phyloP scores from a whole-genome alignment of 2,329 filamentous ascomycete species.

The Claviceps sp. region DNA sequence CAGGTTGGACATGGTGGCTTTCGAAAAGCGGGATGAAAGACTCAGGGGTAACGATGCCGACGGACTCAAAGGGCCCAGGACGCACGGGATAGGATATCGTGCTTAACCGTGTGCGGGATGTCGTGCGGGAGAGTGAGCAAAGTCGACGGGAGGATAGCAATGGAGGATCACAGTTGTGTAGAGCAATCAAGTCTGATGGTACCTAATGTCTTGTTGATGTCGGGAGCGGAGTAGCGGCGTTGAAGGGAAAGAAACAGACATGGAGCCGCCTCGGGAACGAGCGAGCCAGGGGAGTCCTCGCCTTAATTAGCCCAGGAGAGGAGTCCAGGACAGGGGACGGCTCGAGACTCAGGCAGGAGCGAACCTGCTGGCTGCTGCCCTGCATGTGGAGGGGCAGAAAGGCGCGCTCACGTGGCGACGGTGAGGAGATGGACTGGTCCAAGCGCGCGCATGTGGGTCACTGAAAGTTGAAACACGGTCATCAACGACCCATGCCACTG shows the following conservation, averaged over 20 bases:
- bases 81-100: constrained; percentile 5
- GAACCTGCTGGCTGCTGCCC: too few species aligned
- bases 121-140: constrained; percentile 3
- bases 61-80: background rate
- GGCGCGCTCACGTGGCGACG: too few species aligned
- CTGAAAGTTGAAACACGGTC: too few species aligned
- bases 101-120: constrained; percentile 3
- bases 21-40: constrained; percentile 6
- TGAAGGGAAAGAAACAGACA: background rate
- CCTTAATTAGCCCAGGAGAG: background rate
- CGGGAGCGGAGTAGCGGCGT: background rate
- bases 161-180: background rate
- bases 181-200: background rate
- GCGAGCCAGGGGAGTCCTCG: background rate
- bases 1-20: constrained; percentile 40
- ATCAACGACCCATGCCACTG: too few species aligned
- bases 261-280: background rate
- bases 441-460: too few species aligned
- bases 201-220: background rate
- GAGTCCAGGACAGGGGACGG: background rate
- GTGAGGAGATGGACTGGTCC: too few species aligned
- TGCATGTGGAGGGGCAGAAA: too few species aligned
- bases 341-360: background rate
- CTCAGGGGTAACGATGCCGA: constrained; percentile 4
- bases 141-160: background rate